These are phyloP conservation scores for Madurella fahalii DNA, from an alignment of 2,329 filamentous ascomycete species.

Conservation along the genomic window DNA sequence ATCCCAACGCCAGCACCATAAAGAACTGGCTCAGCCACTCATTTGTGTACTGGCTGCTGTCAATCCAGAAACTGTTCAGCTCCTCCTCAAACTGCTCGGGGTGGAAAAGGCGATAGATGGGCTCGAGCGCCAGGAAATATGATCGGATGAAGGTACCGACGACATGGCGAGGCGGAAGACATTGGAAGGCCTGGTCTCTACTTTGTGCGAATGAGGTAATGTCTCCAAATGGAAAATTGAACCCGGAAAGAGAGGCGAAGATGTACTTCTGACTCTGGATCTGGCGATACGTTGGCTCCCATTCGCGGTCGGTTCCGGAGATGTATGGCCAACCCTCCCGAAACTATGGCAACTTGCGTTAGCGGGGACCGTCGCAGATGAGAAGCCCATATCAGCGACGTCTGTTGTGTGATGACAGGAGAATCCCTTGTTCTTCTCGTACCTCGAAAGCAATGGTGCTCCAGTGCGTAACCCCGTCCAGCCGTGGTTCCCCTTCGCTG, in stretches of 20 bases:
- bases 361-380: too few species aligned
- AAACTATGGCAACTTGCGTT: conserved; percentile 17
- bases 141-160: conserved; percentile 22
- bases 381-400: too few species aligned
- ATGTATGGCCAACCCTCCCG: conserved; percentile 25
- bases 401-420: too few species aligned
- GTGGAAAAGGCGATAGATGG: conserved; percentile 26
- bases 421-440: too few species aligned
- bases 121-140: conserved; percentile 26
- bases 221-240: conserved; percentile 28
- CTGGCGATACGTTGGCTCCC: conserved; percentile 24
- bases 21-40: conserved; percentile 28
- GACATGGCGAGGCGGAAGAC: conserved; percentile 22
- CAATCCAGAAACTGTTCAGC: conserved; percentile 21
- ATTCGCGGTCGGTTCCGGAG: conserved; percentile 22
- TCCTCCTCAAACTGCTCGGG: conserved; percentile 23
- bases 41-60: conserved; percentile 17
- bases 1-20: conserved; percentile 27
- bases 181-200: conserved; percentile 19
- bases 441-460: too few species aligned
- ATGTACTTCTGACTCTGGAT: conserved; percentile 26
- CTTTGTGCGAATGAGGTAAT: conserved; percentile 11
- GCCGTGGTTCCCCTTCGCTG: too few species aligned
- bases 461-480: too few species aligned
- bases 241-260: conserved; percentile 18